Evolutionary conservation across 1,139 yeast genomes (phyloP).

Genomic region (Geotrichum restrictum): DNA sequence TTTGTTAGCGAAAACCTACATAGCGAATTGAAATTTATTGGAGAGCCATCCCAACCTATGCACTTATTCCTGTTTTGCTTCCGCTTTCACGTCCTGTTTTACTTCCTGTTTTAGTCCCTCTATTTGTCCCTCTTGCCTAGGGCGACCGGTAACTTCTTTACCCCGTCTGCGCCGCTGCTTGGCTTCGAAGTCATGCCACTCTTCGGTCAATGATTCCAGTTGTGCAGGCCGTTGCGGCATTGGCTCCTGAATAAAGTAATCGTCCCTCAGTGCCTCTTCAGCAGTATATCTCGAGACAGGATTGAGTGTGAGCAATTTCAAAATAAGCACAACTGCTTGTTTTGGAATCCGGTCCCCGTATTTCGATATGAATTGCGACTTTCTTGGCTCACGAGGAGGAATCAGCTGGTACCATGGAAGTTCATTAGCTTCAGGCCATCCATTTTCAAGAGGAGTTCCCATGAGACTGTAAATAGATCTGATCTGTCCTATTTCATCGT

Average conservation of each 20-base stretch:
- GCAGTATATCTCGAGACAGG: slow-evolving; percentile 67
- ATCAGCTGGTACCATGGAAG: slow-evolving; percentile 93
- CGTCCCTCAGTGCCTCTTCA: slow-evolving; percentile 56
- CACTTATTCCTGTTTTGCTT: neutral
- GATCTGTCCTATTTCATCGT: slow-evolving; percentile 82
- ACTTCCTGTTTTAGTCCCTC: no score
- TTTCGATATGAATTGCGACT: slow-evolving; percentile 44
- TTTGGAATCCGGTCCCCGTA: slow-evolving; percentile 41
- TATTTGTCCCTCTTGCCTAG: neutral
- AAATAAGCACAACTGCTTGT: slow-evolving; percentile 63
- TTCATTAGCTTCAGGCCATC: slow-evolving; percentile 72
- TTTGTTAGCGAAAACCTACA: neutral
- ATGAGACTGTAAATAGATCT: slow-evolving; percentile 68
- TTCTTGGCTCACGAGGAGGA: slow-evolving; percentile 52
- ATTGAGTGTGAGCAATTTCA: slow-evolving; percentile 58
- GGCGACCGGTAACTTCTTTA: neutral
- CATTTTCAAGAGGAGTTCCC: slow-evolving; percentile 78
- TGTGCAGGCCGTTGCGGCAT: slow-evolving; percentile 52
- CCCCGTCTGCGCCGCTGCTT: slow-evolving; percentile 67
- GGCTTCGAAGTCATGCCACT: slow-evolving; percentile 97
- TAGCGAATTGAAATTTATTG: no score
- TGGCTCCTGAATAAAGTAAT: slow-evolving; percentile 71
- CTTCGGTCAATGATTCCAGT: slow-evolving; percentile 60
- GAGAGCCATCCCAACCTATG: no score
- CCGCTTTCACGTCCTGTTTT: neutral